A percentile compares a stretch with the other conserved stretches of the same genome.
Conservation (phyloP, 2,329 filamentous ascomycete species). For the Pseudogymnoascus sp. region DNA sequence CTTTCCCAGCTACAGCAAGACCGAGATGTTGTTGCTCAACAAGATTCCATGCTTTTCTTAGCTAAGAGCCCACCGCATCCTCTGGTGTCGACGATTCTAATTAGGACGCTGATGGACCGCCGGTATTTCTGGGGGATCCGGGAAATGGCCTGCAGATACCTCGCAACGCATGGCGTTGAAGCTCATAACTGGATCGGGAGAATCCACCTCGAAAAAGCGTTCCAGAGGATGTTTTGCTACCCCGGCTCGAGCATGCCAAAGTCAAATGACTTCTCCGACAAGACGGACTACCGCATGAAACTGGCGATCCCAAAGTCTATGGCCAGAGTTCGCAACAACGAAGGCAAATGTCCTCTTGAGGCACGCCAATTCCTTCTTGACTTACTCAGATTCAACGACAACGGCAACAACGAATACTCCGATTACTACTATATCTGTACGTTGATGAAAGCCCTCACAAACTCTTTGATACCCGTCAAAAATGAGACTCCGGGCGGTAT, state of each 20-base stretch:
- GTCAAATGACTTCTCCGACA: slow-evolving; percentile 87
- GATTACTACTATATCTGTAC: slow-evolving; percentile 84
- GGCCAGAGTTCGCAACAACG: slow-evolving; percentile 65
- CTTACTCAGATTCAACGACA: slow-evolving; percentile 89
- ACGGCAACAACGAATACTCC: slow-evolving; percentile 79
- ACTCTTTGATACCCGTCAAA: slow-evolving; percentile 46
- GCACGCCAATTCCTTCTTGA: slow-evolving; percentile 83
- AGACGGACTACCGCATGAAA: slow-evolving; percentile 77
- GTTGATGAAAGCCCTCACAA: slow-evolving; percentile 60
- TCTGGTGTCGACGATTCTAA: slow-evolving; percentile 80
- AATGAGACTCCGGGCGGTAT: slow-evolving; percentile 24
- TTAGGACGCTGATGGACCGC: slow-evolving; percentile 81
- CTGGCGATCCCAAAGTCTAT: slow-evolving; percentile 77
- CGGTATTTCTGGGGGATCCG: slow-evolving; percentile 94
- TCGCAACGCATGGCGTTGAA: slow-evolving; percentile 69
- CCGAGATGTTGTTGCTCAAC: slow-evolving; percentile 86
- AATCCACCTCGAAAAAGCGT: slow-evolving; percentile 77
- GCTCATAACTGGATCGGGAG: slow-evolving; percentile 71
- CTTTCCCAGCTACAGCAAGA: slow-evolving; percentile 96
- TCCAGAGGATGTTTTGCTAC: slow-evolving; percentile 82
- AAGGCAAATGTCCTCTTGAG: slow-evolving; percentile 69
- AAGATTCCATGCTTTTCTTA: slow-evolving; percentile 71
- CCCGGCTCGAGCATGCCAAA: slow-evolving; percentile 70
- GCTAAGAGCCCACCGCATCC: slow-evolving; percentile 61
- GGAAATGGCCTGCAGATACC: slow-evolving; percentile 70